A percentile compares a stretch with the other conserved stretches of the same genome.
These are phyloP conservation scores for Porphyrellus cyaneotinctus DNA, from an alignment of 768 basidiomycete genomes.

Conservation along the genomic window DNA sequence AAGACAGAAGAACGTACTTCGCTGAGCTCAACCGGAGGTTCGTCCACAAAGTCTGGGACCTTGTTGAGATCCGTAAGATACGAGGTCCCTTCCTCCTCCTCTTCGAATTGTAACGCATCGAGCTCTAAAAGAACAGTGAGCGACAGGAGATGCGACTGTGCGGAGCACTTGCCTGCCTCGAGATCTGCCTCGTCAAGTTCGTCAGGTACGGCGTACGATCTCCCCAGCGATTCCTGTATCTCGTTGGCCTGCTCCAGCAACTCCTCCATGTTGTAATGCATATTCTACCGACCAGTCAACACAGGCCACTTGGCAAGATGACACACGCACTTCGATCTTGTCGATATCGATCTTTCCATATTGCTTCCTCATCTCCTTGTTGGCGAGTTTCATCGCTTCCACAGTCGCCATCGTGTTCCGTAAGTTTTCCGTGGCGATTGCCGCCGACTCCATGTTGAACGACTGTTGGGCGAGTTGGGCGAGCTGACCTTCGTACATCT, in stretches of 20 bases:
- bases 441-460: slow-evolving; percentile 97
- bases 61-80: slow-evolving; percentile 86
- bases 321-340: slow-evolving; percentile 84
- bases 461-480: slow-evolving; percentile 90
- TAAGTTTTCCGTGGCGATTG: slow-evolving; percentile 94
- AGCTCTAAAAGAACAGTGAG: slow-evolving; percentile 57
- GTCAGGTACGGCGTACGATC: slow-evolving; percentile 95
- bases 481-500: slow-evolving; percentile 92
- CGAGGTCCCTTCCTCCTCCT: slow-evolving; percentile 84
- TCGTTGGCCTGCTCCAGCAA: slow-evolving; percentile 96
- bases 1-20: slow-evolving; percentile 44
- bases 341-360: slow-evolving; percentile 97
- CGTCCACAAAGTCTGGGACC: slow-evolving; percentile 89
- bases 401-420: slow-evolving; percentile 99
- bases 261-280: slow-evolving; percentile 99
- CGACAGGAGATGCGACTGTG: background rate
- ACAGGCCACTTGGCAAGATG: background rate
- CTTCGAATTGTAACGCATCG: slow-evolving; percentile 89
- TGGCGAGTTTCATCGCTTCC: slow-evolving; percentile 92
- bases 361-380: slow-evolving; percentile 94
- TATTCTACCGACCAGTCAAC: slow-evolving; percentile 50
- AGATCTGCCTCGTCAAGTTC: slow-evolving; percentile 97
- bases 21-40: slow-evolving; percentile 65
- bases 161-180: slow-evolving; percentile 70
- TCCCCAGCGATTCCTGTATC: slow-evolving; percentile 89